Conservation (phyloP, 257 asterid genomes). For the Rauvolfia tetraphylla region DNA sequence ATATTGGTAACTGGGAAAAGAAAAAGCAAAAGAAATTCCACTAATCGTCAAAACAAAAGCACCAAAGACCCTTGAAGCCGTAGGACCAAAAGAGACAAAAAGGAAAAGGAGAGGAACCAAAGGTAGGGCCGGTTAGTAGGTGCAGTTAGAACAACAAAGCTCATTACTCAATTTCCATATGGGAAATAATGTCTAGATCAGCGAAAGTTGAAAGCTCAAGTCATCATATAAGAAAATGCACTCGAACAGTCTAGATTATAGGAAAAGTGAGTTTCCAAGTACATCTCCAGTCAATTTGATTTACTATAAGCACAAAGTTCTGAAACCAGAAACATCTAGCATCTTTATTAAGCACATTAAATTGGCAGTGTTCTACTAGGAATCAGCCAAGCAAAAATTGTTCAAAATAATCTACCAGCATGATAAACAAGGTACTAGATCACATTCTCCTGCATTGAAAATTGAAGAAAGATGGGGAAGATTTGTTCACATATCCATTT, state of each 20-base stretch:
- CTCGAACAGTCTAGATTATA: not conserved
- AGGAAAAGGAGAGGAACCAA: not conserved
- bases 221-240: too few relatives aligned
- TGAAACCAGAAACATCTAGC: too few relatives aligned
- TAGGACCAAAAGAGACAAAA: not conserved
- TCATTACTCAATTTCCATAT: too few relatives aligned
- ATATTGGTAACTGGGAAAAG: not conserved
- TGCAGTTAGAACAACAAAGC: too few relatives aligned
- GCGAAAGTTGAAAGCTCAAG: too few relatives aligned
- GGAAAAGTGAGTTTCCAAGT: not conserved
- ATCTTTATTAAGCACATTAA: not conserved
- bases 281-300: not conserved
- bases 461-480: not conserved
- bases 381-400: not conserved
- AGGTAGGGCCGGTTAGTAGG: too few relatives aligned
- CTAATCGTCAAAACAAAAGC: not conserved
- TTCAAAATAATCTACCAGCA: not conserved
- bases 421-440: not conserved
- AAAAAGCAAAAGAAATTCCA: not conserved
- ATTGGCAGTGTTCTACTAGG: not conserved
- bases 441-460: not conserved
- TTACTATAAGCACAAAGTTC: not conserved
- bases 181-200: too few relatives aligned
- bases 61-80: too few relatives aligned
- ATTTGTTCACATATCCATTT: not conserved